These are phyloP conservation scores for Aristolochia contorta DNA, from an alignment of 164 flowering plant genomes.

Conservation along the genomic window DNA sequence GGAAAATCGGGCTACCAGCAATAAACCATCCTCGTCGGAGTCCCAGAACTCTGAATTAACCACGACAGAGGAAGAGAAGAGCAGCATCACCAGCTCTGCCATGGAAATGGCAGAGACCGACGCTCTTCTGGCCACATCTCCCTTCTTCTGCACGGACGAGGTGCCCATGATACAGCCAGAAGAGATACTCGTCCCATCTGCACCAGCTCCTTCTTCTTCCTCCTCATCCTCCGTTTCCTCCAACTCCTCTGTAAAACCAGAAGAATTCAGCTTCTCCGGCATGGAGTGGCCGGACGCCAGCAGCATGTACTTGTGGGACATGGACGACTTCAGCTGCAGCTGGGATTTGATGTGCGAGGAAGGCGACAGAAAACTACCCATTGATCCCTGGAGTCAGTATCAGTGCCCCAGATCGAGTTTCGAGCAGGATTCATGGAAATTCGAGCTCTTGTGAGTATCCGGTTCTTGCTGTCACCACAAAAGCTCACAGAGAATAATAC, in stretches of 20 bases:
- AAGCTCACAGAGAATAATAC: not conserved
- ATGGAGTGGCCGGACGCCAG: conserved; percentile 34
- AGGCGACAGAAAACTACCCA: conserved; percentile 12
- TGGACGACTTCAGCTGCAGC: conserved; percentile 26
- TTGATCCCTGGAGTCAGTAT: conserved; percentile 19
- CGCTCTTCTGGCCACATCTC: conserved; percentile 5
- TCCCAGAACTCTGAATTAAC: no score
- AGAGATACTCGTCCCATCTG: conserved; percentile 37
- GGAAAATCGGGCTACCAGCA: conserved; percentile 8
- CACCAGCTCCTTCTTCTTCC: conserved; percentile 19
- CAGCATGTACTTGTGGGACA: conserved; percentile 27
- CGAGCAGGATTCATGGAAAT: conserved; percentile 40
- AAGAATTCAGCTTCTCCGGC: conserved; percentile 22
- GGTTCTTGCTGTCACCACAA: not conserved
- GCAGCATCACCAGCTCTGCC: conserved; percentile 8
- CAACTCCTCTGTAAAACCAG: conserved; percentile 8
- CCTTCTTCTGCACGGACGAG: conserved; percentile 53
- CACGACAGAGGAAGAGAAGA: conserved; percentile 14
- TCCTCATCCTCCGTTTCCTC: conserved; percentile 21
- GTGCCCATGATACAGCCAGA: conserved; percentile 54
- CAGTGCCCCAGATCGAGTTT: conserved; percentile 12
- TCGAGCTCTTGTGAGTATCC: conserved; percentile 23
- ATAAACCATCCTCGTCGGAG: conserved; percentile 6
- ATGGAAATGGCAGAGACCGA: conserved; percentile 11
- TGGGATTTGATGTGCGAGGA: conserved; percentile 39